These are phyloP conservation scores for Kuraishia borneana DNA, from an alignment of 805 yeast genomes.

Conservation along the genomic window DNA sequence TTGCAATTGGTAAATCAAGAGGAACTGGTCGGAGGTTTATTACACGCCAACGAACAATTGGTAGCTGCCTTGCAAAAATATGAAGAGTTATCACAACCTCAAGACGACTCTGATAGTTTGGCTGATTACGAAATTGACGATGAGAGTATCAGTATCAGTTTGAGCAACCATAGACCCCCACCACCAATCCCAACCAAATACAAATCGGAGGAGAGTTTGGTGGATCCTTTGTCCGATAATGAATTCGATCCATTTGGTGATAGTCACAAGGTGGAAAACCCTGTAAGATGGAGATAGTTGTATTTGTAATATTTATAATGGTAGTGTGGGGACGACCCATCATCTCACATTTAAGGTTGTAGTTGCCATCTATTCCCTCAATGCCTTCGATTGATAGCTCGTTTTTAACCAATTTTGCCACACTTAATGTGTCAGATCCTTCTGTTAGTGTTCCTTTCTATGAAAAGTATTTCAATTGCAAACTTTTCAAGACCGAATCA, in stretches of 20 bases:
- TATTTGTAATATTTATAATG: constrained; percentile 1
- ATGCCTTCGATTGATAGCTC: constrained; percentile 9
- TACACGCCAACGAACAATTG: constrained; percentile 85
- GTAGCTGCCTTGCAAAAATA: constrained; percentile 61
- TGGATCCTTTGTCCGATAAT: constrained; percentile 4
- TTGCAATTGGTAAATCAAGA: constrained; percentile 79
- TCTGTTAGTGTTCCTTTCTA: constrained; percentile 64
- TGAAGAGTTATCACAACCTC: constrained; percentile 44
- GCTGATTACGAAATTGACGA: constrained; percentile 23
- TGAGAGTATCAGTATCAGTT: constrained; percentile 5
- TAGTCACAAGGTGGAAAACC: constrained; percentile 15
- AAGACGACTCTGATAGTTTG: constrained; percentile 25
- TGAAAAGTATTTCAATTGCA: constrained; percentile 63
- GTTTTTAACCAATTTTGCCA: constrained; percentile 51
- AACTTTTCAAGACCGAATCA: constrained; percentile 38
- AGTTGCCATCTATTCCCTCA: background rate
- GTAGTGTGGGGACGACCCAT: constrained; percentile 2
- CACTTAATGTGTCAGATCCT: constrained; percentile 79
- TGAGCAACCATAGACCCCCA: constrained; percentile 8
- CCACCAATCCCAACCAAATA: constrained; percentile 16
- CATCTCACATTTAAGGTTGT: constrained; percentile 2
- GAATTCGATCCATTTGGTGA: constrained; percentile 22
- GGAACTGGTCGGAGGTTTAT: constrained; percentile 76
- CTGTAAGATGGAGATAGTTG: constrained; percentile 16
- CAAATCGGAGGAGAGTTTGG: background rate